These are phyloP conservation scores for Naegleria lovaniensis DNA, from an alignment of 208 protist genomes.

Conservation along the genomic window DNA sequence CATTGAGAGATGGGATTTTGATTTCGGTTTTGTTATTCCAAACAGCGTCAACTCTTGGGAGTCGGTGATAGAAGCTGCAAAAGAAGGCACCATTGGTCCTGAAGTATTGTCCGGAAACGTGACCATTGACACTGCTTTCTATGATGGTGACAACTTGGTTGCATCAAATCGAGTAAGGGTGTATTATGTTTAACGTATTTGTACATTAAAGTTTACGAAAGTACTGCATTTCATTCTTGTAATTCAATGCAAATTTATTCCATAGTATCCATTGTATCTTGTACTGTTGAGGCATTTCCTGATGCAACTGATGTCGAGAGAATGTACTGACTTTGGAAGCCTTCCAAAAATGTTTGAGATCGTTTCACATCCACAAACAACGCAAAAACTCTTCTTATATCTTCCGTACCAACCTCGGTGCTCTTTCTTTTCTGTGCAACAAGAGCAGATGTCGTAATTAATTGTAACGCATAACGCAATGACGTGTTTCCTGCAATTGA, in stretches of 20 bases:
- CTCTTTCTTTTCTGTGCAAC: conserved; percentile 85
- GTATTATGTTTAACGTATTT: conserved; percentile 42
- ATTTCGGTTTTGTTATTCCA: conserved; percentile 60
- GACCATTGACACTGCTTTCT: conserved; percentile 49
- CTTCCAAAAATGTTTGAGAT: conserved; percentile 56
- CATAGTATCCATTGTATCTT: neutral
- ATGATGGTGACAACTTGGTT: conserved; percentile 41
- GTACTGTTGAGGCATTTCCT: neutral
- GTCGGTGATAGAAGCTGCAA: conserved; percentile 40
- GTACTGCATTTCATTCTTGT: neutral
- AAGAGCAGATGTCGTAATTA: conserved; percentile 95
- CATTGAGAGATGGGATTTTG: conserved; percentile 45
- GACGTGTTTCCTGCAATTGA: conserved; percentile 90
- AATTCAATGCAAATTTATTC: neutral
- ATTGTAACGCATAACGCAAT: conserved; percentile 98
- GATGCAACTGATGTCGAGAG: neutral
- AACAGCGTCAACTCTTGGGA: conserved; percentile 54
- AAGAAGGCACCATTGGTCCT: conserved; percentile 45
- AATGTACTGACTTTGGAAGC: conserved; percentile 39
- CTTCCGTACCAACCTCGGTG: conserved; percentile 80
- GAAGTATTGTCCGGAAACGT: conserved; percentile 42
- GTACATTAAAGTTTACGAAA: neutral
- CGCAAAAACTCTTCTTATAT: conserved; percentile 83
- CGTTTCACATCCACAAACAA: conserved; percentile 81
- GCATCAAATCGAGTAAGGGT: conserved; percentile 27